phyloP scores from a whole-genome alignment of 106 monocot genomes.

The Apostasia ramifera region DNA sequence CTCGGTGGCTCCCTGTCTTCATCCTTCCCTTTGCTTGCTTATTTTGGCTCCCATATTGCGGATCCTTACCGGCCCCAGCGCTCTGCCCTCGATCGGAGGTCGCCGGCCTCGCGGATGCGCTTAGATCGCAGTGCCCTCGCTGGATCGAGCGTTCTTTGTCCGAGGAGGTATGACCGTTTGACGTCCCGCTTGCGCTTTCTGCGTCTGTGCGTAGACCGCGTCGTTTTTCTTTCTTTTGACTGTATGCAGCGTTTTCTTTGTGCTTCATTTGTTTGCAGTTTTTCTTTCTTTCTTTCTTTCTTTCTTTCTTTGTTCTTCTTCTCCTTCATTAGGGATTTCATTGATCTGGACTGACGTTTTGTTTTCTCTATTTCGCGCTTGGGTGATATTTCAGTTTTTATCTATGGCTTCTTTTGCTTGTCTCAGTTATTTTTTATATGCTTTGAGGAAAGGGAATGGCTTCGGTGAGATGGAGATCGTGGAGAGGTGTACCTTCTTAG shows the following conservation, averaged over 20 bases:
- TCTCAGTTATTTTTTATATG: too few relatives aligned
- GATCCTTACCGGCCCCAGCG: background rate
- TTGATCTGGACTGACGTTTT: too few relatives aligned
- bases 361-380: too few relatives aligned
- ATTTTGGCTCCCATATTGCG: background rate
- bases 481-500: too few relatives aligned
- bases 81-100: slow-evolving; percentile 13
- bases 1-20: background rate
- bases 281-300: background rate
- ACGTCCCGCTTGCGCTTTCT: background rate
- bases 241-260: background rate
- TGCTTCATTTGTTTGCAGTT: background rate
- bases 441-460: too few relatives aligned
- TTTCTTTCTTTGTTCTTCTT: background rate
- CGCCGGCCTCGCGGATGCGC: slow-evolving; percentile 3
- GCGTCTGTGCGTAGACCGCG: background rate
- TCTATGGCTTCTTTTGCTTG: too few relatives aligned
- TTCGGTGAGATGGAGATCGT: too few relatives aligned
- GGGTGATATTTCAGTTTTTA: too few relatives aligned
- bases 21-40: background rate
- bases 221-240: too few relatives aligned
- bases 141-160: slow-evolving; percentile 24
- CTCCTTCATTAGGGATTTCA: too few relatives aligned
- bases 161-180: slow-evolving; percentile 16
- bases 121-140: slow-evolving; percentile 34